Conservation (phyloP, 2,329 filamentous ascomycete genomes). For the Phialophora tarda region DNA sequence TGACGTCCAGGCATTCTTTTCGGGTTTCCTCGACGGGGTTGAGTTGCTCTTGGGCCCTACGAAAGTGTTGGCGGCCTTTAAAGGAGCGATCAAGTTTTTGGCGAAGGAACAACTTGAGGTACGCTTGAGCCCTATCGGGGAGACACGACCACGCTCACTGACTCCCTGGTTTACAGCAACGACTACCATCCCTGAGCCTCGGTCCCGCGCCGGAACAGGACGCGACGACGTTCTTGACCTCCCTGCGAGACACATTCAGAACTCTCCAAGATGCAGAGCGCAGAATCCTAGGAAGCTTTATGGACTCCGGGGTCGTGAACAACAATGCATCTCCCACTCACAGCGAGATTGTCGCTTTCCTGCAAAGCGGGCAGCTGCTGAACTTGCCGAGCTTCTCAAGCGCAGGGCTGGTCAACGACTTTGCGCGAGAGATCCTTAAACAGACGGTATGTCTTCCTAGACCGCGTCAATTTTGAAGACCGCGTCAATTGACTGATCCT, state of each 20-base stretch:
- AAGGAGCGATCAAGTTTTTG: not conserved
- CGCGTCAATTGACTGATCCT: too few relatives aligned
- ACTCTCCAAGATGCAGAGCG: not conserved
- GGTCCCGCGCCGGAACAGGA: not conserved
- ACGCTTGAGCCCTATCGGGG: not conserved
- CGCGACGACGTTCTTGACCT: not conserved
- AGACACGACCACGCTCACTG: not conserved
- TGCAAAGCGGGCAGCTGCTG: not conserved
- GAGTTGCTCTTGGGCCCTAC: not conserved
- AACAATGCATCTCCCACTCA: not conserved
- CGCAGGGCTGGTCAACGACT: not conserved
- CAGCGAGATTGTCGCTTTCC: not conserved
- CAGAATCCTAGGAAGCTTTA: not conserved
- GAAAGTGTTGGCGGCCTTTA: not conserved
- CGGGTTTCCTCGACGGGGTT: not conserved
- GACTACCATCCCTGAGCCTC: not conserved
- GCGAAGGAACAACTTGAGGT: not conserved
- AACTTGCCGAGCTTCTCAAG: slow-evolving; percentile 1
- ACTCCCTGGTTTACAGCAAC: not conserved
- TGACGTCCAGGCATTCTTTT: not conserved
- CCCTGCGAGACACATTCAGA: slow-evolving; percentile 5
- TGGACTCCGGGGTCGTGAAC: slow-evolving; percentile 2
- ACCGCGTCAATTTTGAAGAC: too few relatives aligned
- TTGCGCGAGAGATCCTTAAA: not conserved
- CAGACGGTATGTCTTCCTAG: not conserved